Conservation (phyloP, 345 rosid genomes). For the Psidium guajava region DNA sequence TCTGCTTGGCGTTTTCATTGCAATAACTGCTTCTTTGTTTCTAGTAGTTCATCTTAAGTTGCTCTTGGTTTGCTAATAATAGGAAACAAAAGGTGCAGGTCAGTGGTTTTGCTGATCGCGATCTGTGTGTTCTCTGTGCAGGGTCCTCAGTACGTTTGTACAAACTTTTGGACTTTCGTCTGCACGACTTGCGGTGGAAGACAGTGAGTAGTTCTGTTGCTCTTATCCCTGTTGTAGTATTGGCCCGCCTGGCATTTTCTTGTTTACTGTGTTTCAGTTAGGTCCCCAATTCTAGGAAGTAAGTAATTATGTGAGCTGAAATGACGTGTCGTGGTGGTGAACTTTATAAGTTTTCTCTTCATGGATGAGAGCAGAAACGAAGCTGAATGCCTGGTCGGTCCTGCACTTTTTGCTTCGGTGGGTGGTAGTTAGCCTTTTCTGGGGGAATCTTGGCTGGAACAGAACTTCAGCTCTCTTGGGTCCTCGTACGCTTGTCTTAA, state of each 20-base stretch:
- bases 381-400: not conserved
- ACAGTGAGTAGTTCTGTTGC: conserved; percentile 54
- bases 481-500: not conserved
- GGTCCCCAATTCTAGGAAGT: not conserved
- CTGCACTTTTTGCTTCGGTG: not conserved
- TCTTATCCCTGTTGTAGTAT: not conserved
- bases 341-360: not conserved
- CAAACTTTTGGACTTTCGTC: conserved; percentile 89
- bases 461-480: not conserved
- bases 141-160: conserved; percentile 97
- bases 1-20: not conserved
- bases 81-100: not conserved
- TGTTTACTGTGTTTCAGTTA: not conserved
- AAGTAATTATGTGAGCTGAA: not conserved
- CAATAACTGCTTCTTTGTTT: not conserved
- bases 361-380: not conserved
- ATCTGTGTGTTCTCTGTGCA: conserved; percentile 20
- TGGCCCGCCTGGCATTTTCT: too few relatives aligned
- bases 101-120: not conserved
- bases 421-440: not conserved
- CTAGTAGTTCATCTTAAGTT: not conserved
- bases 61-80: not conserved
- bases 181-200: conserved; percentile 91
- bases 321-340: not conserved
- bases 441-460: not conserved